Percentiles rank a stretch among this genome's conserved stretches.
These are phyloP conservation scores for Astrocystis sublimbata DNA, from an alignment of 495 filamentous ascomycete species.

Conservation along the genomic window DNA sequence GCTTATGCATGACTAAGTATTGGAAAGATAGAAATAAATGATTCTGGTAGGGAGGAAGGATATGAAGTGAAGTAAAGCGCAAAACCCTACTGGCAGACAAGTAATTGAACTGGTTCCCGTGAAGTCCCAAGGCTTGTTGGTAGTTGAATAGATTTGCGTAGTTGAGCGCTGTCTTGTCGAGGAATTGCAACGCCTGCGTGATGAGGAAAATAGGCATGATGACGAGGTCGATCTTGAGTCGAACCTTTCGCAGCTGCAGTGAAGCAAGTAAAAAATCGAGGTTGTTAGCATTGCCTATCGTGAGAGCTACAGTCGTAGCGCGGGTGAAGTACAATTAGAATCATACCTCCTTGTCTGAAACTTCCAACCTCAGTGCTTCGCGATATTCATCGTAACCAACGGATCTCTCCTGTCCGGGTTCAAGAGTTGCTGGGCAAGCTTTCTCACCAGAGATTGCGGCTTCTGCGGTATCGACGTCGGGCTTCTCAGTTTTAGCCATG, in stretches of 20 bases:
- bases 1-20: no score
- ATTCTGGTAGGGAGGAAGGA: no score
- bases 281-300: neutral
- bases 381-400: constrained; percentile 14
- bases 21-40: no score
- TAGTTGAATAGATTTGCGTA: constrained; percentile 55
- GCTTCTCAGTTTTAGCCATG: no score
- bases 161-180: constrained; percentile 59
- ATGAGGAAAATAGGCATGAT: constrained; percentile 54
- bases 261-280: no score
- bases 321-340: no score
- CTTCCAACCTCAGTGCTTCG: constrained; percentile 10
- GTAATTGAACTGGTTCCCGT: constrained; percentile 15
- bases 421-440: no score
- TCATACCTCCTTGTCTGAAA: constrained; percentile 12
- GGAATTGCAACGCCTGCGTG: constrained; percentile 53
- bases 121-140: constrained; percentile 39
- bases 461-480: no score
- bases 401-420: no score
- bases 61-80: no score
- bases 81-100: constrained; percentile 25
- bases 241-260: constrained; percentile 26
- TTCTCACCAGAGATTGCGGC: no score
- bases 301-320: no score
- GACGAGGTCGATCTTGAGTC: constrained; percentile 53